Evolutionary conservation across 768 basidiomycete species (phyloP).

Genomic region (Roridomyces roridus): DNA sequence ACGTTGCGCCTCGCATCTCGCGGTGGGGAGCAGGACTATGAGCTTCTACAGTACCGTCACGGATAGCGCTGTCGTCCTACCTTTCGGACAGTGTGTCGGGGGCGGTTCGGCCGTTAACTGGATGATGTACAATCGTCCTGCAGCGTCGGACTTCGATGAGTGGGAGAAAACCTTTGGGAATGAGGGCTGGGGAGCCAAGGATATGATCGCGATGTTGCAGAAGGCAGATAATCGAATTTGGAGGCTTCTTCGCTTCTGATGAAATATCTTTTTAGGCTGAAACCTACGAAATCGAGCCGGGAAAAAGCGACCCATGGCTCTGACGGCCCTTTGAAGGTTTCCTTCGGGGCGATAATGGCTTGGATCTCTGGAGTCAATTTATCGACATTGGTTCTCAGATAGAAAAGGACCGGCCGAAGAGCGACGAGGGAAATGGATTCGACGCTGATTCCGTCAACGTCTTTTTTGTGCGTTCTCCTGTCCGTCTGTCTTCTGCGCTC

Average conservation of each 20-base stretch:
- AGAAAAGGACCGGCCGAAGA: no score
- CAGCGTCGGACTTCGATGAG: no score
- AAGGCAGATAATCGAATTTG: no score
- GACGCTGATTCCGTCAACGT: no score
- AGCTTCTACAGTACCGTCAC: slow-evolving; percentile 20
- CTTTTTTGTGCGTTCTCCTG: neutral
- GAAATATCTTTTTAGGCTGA: slow-evolving; percentile 30
- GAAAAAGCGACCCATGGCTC: slow-evolving; percentile 41
- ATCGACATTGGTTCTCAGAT: no score
- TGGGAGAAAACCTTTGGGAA: no score
- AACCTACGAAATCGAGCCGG: slow-evolving; percentile 37
- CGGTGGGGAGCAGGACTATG: slow-evolving; percentile 24
- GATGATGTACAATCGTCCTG: no score
- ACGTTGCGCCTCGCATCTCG: slow-evolving; percentile 24
- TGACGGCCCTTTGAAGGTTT: slow-evolving; percentile 36
- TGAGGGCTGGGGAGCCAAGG: no score
- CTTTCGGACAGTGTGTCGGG: slow-evolving; percentile 30
- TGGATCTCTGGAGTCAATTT: no score
- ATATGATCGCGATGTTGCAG: no score
- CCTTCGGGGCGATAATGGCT: slow-evolving; percentile 14
- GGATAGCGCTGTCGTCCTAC: slow-evolving; percentile 20
- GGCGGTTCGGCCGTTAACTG: slow-evolving; percentile 25
- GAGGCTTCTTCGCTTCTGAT: no score
- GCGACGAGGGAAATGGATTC: no score
- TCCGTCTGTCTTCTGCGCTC: neutral